Conservation (phyloP, 768 basidiomycete genomes). For the Russula dissimulans region DNA sequence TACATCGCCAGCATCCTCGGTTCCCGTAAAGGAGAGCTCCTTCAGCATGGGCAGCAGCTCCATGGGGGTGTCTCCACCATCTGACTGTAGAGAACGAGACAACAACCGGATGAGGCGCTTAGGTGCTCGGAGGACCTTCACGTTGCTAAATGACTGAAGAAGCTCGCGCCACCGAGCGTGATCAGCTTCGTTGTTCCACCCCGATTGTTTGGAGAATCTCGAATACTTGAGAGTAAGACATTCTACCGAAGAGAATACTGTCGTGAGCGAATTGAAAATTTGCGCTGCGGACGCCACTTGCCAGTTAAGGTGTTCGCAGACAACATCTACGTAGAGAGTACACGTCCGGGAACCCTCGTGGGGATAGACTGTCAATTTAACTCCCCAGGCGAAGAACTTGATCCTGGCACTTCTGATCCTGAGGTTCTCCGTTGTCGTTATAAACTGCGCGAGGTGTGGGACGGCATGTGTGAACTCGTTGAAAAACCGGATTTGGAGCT, state of each 20-base stretch:
- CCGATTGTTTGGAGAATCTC: accelerated
- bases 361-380: background rate
- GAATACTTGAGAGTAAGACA: background rate
- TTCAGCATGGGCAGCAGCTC: background rate
- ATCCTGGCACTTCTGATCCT: background rate
- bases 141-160: background rate
- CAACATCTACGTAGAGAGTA: background rate
- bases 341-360: background rate
- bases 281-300: background rate
- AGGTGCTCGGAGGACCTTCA: background rate
- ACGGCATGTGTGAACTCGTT: background rate
- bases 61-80: background rate
- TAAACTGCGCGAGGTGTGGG: background rate
- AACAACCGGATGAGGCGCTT: background rate
- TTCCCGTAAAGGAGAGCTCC: background rate
- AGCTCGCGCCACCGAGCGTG: background rate
- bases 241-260: background rate
- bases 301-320: background rate
- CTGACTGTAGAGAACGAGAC: background rate
- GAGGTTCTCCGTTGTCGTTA: background rate
- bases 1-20: background rate
- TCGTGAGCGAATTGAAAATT: background rate
- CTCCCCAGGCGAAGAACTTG: background rate
- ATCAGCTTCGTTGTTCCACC: background rate
- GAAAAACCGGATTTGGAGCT: background rate